Percentiles rank a stretch among this genome's conserved stretches.
phyloP scores from a whole-genome alignment of 345 rosid species.

The Dimocarpus longan region DNA sequence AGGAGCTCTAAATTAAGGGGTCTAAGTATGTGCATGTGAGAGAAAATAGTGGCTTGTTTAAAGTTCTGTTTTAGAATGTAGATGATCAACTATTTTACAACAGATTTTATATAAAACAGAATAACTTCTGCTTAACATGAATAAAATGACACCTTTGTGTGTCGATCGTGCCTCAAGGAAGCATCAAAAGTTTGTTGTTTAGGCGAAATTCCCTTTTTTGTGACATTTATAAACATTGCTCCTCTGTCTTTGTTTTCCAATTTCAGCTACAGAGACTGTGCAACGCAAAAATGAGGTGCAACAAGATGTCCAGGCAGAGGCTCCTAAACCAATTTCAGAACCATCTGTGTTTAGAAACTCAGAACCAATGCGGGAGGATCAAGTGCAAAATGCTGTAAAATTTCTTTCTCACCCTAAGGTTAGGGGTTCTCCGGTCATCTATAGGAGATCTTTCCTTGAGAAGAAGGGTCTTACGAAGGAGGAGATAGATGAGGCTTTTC shows the following conservation, averaged over 20 bases:
- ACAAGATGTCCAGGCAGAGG: conserved; percentile 50
- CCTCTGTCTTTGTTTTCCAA: background rate
- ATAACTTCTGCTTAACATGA: background rate
- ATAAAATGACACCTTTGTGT: background rate
- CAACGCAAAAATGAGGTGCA: conserved; percentile 50
- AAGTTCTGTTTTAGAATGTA: background rate
- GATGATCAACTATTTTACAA: no score
- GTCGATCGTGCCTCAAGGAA: background rate
- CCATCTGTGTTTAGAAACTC: conserved; percentile 83
- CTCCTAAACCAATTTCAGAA: conserved; percentile 40
- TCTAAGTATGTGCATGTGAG: background rate
- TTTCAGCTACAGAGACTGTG: conserved; percentile 45
- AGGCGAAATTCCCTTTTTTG: no score
- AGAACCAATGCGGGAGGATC: conserved; percentile 92
- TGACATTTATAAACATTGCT: background rate
- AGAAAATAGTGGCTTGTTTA: background rate
- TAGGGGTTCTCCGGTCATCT: conserved; percentile 83
- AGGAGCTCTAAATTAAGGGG: background rate
- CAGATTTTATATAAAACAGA: background rate
- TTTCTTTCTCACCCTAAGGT: conserved; percentile 97
- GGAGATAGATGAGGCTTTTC: conserved; percentile 97
- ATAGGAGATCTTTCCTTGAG: conserved; percentile 93
- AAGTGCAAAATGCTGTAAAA: conserved; percentile 89
- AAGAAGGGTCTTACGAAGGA: conserved; percentile 94
- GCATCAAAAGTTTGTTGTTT: background rate